Evolutionary conservation across 2,329 filamentous ascomycete genomes (phyloP).

Genomic region (Elsinoe batatas): DNA sequence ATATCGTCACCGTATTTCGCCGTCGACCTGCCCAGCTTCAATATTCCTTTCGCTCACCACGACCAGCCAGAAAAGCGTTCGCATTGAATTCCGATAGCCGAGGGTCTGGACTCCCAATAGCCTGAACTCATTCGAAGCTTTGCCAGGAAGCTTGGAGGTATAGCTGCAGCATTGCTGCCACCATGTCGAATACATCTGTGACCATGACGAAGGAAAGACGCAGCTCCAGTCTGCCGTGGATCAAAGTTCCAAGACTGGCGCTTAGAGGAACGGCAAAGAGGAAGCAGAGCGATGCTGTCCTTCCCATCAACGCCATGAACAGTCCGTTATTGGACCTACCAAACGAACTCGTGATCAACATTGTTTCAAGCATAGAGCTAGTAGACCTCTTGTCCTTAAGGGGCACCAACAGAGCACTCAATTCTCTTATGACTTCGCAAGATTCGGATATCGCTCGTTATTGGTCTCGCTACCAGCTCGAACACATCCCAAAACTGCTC

Average conservation of each 20-base stretch:
- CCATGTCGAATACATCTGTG: not conserved
- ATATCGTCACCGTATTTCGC: not conserved
- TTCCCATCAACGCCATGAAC: not conserved
- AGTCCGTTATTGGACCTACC: slow-evolving; percentile 3
- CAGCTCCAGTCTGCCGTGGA: slow-evolving; percentile 11
- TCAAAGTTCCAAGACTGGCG: slow-evolving; percentile 8
- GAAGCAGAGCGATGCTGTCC: slow-evolving; percentile 3
- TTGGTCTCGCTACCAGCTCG: slow-evolving; percentile 9
- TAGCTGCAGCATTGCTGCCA: not conserved
- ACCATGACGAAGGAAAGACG: slow-evolving; percentile 9
- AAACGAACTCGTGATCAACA: slow-evolving; percentile 8
- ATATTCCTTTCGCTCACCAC: not conserved
- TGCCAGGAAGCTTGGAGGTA: slow-evolving; percentile 8
- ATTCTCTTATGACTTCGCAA: not conserved
- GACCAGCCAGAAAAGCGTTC: not conserved
- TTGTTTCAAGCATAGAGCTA: slow-evolving; percentile 1
- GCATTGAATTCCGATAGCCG: slow-evolving; percentile 1
- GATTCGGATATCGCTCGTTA: slow-evolving; percentile 11
- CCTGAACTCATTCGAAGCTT: not conserved
- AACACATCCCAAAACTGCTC: slow-evolving; percentile 9
- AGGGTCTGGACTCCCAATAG: slow-evolving; percentile 1
- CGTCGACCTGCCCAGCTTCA: not conserved
- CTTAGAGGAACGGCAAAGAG: slow-evolving; percentile 2
- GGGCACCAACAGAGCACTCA: not conserved
- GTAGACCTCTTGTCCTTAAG: not conserved